These are phyloP conservation scores for Skeletonema potamos DNA, from an alignment of 108 stramenopile genomes.

Conservation along the genomic window DNA sequence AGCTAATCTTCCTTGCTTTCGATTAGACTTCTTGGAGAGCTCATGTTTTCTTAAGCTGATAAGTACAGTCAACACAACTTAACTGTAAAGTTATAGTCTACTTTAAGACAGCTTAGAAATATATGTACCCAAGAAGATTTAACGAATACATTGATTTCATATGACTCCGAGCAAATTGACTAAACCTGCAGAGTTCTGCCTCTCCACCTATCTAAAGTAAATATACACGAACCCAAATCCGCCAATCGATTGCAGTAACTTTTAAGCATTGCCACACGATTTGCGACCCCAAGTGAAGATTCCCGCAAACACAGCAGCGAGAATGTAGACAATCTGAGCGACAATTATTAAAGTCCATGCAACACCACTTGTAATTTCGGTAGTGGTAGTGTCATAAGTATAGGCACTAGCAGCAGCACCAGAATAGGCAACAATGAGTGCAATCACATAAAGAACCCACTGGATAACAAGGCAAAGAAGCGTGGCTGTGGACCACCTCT, in stretches of 20 bases:
- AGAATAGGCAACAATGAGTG: neutral
- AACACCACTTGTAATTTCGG: no score
- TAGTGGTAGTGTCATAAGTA: no score
- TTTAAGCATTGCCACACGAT: neutral
- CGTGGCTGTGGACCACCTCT: constrained; percentile 8
- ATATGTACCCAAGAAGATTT: no score
- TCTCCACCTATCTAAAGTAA: no score
- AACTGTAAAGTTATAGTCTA: no score
- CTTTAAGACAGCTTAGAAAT: no score
- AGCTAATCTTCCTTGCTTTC: neutral
- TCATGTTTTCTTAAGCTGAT: neutral
- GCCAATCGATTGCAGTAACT: neutral
- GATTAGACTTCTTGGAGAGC: neutral
- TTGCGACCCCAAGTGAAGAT: constrained; percentile 2
- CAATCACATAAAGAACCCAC: neutral
- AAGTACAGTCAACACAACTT: no score
- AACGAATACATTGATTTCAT: no score
- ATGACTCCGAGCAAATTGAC: no score
- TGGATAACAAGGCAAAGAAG: constrained; percentile 3
- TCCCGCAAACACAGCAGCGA: neutral
- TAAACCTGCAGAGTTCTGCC: no score
- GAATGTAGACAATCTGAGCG: neutral
- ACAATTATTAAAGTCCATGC: neutral
- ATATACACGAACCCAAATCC: no score
- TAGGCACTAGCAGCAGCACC: no score